Conservation (phyloP, 1,139 yeast species). For the Keqinozyma sinolaborantium region DNA sequence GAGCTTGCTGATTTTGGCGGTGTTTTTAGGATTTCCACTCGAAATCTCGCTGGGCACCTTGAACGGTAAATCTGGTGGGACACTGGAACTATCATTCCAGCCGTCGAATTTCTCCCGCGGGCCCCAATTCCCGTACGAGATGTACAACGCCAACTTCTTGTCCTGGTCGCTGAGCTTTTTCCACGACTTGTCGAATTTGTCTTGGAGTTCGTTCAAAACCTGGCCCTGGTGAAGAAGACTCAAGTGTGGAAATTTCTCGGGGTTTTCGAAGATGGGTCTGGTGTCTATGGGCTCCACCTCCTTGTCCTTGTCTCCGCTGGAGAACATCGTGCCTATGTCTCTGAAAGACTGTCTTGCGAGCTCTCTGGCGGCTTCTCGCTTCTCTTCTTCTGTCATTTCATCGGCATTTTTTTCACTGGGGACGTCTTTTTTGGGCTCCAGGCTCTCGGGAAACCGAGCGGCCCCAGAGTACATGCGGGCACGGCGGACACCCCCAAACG, state of each 20-base stretch:
- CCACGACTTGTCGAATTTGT: conserved; percentile 53
- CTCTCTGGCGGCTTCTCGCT: conserved; percentile 33
- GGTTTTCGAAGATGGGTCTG: conserved; percentile 45
- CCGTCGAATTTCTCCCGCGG: conserved; percentile 53
- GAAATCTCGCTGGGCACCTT: conserved; percentile 31
- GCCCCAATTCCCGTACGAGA: conserved; percentile 65
- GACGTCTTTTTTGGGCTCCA: no score
- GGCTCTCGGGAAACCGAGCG: no score
- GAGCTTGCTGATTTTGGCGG: conserved; percentile 22
- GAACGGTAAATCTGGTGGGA: conserved; percentile 58
- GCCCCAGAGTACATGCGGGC: no score
- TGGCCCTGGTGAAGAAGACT: conserved; percentile 58
- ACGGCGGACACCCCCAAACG: no score
- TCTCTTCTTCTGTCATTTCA: conserved; percentile 8
- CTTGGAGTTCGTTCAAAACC: conserved; percentile 51
- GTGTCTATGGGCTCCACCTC: conserved; percentile 54
- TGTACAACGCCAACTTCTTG: conserved; percentile 51
- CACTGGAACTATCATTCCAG: conserved; percentile 30
- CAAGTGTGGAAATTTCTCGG: conserved; percentile 39
- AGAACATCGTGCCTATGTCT: conserved; percentile 39
- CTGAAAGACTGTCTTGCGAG: conserved; percentile 41
- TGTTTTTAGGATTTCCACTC: conserved; percentile 18
- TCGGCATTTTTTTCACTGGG: no score
- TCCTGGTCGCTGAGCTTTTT: conserved; percentile 36
- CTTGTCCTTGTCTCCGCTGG: conserved; percentile 21